Base-by-base conservation (phyloP, 208 protist genomes). In the Crithidia expoeki region DNA sequence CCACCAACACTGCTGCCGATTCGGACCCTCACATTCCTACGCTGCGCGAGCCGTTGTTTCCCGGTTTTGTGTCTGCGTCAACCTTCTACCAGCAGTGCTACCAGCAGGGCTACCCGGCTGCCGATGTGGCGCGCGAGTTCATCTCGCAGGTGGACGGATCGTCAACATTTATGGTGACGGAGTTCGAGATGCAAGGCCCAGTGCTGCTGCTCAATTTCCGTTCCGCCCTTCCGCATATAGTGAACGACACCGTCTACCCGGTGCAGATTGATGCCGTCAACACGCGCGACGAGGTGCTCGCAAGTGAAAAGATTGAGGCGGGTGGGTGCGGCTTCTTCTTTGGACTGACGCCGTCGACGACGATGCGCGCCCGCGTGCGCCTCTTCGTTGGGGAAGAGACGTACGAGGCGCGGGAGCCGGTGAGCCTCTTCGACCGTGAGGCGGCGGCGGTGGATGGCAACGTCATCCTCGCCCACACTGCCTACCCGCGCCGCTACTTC, bases 161-260 rank as follows among this genome's bases (percentile, higher is more conserved):
- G 27, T 69, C 71, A 12, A 76, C 62, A 12, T 69, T 65, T 38
- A 68, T 76, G 71, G 46, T 76, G 36, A 70, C 71, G 28, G 36
- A 57, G 27, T 76, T 68, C 34, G 55, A 63, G 34, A 34, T 76
- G 52, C 53, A 57, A 2, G 71, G 62, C 12, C 27, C 71, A 12
- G 71, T 76, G 28, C 53, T 76, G 44, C 36, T 70, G 46, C 49
- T 76, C 25, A 42, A 53, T 27, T 76, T 76, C 62, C 71, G 71
- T 10, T 25, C 62, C 1, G 62, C 57, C 3, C 55, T 61, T 11
- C 71, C 71, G 27, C 47, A 70, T 40, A 46, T 76, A 17, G 71
- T 76, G 42, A 76, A 76, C 36, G 62, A 69, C 55, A 76, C 71
- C 12, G 62, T 69, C n/a, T 76, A 65, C 46, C 71, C 71, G 2